Conservation (phyloP, 305 asterid species). For the Fraxinus ornus region DNA sequence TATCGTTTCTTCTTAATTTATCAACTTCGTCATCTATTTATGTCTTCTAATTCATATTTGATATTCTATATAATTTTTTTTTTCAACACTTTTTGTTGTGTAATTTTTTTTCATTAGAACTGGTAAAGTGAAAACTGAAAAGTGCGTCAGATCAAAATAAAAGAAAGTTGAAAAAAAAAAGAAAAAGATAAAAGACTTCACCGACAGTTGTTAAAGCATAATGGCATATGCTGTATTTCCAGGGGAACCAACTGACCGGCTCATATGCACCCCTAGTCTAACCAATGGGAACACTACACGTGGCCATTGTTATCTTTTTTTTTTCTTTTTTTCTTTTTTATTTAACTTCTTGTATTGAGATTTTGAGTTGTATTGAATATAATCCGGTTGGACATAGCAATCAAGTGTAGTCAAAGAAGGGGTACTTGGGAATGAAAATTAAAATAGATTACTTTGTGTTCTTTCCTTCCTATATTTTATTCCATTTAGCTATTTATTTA, state of each 20-base stretch:
- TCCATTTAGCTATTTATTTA: no score
- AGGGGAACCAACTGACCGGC: neutral
- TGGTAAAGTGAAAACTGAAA: neutral
- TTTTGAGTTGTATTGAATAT: neutral
- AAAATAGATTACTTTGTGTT: neutral
- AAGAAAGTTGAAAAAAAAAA: neutral
- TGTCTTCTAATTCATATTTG: neutral
- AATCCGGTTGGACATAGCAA: neutral
- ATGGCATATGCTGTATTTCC: slow-evolving; percentile 10
- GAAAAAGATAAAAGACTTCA: neutral
- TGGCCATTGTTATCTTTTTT: neutral
- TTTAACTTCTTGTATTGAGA: neutral
- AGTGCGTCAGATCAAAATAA: neutral
- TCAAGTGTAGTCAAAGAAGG: neutral
- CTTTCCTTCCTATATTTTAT: no score
- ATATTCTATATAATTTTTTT: neutral
- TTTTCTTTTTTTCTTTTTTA: neutral
- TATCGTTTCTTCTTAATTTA: no score
- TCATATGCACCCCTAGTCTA: neutral
- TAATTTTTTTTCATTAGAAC: neutral
- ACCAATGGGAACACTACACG: neutral
- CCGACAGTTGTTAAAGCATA: slow-evolving; percentile 18
- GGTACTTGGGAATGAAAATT: neutral
- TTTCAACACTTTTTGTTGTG: neutral
- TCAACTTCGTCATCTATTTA: neutral